These are phyloP conservation scores for Holtermanniella nyarrowii DNA, from an alignment of 768 basidiomycete species.

Conservation along the genomic window DNA sequence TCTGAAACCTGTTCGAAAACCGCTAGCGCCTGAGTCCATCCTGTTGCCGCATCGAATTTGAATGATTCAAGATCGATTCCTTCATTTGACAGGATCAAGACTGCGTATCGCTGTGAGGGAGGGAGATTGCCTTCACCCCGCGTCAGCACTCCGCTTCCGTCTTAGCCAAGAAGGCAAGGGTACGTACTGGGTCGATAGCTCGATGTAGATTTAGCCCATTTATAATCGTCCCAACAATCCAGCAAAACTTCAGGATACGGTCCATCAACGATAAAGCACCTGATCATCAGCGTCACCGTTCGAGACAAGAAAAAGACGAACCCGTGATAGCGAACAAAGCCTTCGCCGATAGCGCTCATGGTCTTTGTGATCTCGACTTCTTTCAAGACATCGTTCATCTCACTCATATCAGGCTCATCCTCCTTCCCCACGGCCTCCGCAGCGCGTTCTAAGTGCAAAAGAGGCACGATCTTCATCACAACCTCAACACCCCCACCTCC, in stretches of 20 bases:
- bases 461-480: conserved; percentile 36
- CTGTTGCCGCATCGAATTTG: conserved; percentile 48
- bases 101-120: conserved; percentile 68
- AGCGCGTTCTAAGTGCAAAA: conserved; percentile 6
- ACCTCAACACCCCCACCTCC: conserved; percentile 1
- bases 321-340: conserved; percentile 65
- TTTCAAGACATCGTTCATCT: conserved; percentile 24
- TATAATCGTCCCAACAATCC: conserved; percentile 77
- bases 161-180: conserved; percentile 2
- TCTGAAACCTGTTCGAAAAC: conserved; percentile 84
- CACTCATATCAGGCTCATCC: conserved; percentile 47
- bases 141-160: conserved; percentile 1
- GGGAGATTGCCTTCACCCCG: conserved; percentile 57
- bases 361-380: conserved; percentile 37
- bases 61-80: conserved; percentile 85
- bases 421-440: neutral
- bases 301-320: conserved; percentile 21
- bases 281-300: conserved; percentile 23
- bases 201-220: conserved; percentile 60
- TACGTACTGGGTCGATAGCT: conserved; percentile 57
- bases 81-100: conserved; percentile 81
- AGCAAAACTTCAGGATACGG: conserved; percentile 70
- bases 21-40: conserved; percentile 78
- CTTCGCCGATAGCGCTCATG: conserved; percentile 62
- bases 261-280: conserved; percentile 77